phyloP scores from a whole-genome alignment of 768 basidiomycete species.

The Mycena leptocephala region DNA sequence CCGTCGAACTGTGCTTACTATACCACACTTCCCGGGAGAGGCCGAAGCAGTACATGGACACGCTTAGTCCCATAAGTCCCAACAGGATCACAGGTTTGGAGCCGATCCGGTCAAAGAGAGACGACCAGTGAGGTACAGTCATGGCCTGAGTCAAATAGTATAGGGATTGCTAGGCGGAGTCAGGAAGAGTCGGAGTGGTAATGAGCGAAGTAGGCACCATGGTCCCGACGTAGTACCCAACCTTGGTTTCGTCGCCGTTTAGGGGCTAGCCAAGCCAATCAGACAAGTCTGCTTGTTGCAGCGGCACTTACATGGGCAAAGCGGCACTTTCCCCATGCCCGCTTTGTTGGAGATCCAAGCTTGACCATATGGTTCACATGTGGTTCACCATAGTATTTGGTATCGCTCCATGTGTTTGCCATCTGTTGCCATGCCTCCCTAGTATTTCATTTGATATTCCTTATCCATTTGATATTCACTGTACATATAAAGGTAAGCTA shows the following conservation, averaged over 20 bases:
- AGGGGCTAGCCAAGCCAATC: too few relatives aligned
- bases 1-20: neutral
- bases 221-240: slow-evolving; percentile 85
- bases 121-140: slow-evolving; percentile 84
- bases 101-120: slow-evolving; percentile 79
- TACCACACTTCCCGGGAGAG: slow-evolving; percentile 60
- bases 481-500: too few relatives aligned
- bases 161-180: slow-evolving; percentile 72
- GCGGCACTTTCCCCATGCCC: too few relatives aligned
- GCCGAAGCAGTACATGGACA: slow-evolving; percentile 85
- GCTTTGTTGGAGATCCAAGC: too few relatives aligned
- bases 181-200: neutral
- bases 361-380: too few relatives aligned
- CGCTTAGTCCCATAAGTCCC: slow-evolving; percentile 75
- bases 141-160: slow-evolving; percentile 84
- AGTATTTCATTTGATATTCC: too few relatives aligned
- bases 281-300: too few relatives aligned
- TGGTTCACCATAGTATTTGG: too few relatives aligned
- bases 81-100: slow-evolving; percentile 82
- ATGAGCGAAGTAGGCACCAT: slow-evolving; percentile 61
- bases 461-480: too few relatives aligned
- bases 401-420: too few relatives aligned
- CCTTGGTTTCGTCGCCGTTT: slow-evolving; percentile 78
- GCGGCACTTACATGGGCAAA: too few relatives aligned
- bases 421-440: too few relatives aligned